Base-by-base conservation (phyloP, 2,329 filamentous ascomycete genomes). In the Mycogone perniciosa region DNA sequence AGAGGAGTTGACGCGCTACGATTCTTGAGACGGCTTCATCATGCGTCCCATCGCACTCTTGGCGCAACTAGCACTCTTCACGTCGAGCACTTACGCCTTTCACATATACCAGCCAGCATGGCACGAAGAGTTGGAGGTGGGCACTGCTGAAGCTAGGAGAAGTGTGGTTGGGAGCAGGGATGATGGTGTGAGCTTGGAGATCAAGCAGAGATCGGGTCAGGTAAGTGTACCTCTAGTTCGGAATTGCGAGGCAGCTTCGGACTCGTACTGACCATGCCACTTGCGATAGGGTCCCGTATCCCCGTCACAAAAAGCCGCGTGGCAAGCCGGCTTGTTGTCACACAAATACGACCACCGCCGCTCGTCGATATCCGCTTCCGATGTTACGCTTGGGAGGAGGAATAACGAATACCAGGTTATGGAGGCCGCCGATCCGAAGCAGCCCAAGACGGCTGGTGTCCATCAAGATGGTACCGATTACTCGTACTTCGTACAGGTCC, bases 391-490 rank as follows among this genome's bases (percentile, higher is more conserved):
- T 27, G 58, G 54, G 4, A 71, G 65, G 52, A 70, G 77, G 55
- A 64, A 63, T 11, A 80, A 79, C 57, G 60, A 66, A 2, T 82
- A 76, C 58, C 59, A 67, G 2, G 63, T 82, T 9, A 69, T 75
- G 56, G 60, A 70, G 27, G 77, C 80, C 1, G 64, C 59, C 8
- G 61, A 71, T 1, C 72, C 81, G 0, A 67, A 70, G 0, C 66
- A 69, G 10, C 63, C 73, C 31, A 71, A 79, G 57, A 76, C 76
- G 38, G 74, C 72, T 7, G 80, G 80, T 7, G 71, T 86, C 48
- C 66, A 79, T 59, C 82, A 86, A 61, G 82, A 85, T 61, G 82
- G 82, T 11, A 79, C 77, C 11, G 83, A 86, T 60, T 82, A 77
- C 57, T 82, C 81, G 2, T 86, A 86, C 65, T 85, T 86, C 58